Evolutionary conservation across 441 rosid species (phyloP), one percentile per base, ranked within the genome.

Genomic region (Biscutella auriculata): DNA sequence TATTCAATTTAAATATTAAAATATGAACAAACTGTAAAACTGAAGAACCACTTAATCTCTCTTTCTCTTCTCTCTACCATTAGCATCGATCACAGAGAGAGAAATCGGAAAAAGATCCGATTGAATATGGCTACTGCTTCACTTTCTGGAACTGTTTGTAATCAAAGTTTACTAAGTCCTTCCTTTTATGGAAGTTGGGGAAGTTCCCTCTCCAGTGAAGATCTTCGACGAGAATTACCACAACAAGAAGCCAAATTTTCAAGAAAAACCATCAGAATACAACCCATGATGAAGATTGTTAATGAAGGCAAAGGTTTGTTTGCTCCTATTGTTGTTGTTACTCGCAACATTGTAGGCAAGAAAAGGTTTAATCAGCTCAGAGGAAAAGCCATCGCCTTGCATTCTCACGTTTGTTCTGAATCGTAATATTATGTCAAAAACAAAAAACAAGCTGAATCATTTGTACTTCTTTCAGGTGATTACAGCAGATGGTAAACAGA

Each of bases 301-400:
- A 91, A 91, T 7, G 98, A 91, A 79, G 98, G 98, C 50, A 91
- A 88, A 69, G 98, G 98, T 1, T 6, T 92, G 28, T 91, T 91
- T 34, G 96, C 95, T 2, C 98, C 98, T 1, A 3, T 66, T 30
- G 95, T 91, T 17, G 91, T 91, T 55, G 55, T 85, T 11, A 74
- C 95, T 3, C 81, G 98, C 26, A 76, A 82, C 63, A 9, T 88
- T 13, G 52, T 88, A 9, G 95, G 98, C 44, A 91, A 82, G 78
- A 88, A 88, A 68, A 78, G 73, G 65, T 91, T 91, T 77, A 88
- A 88, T 63, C 98, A 91, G 78, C 65, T 88, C 16, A 64, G 98
- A 62, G 98, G 98, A 62, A 91, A 91, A 77, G 98, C 98, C n/a
- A 88, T 91, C 67, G 93, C 98, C 29, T 74, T 88, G 39, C 98